Evolutionary conservation across 768 basidiomycete genomes (phyloP), one percentile per base, ranked within the genome.

Genomic region (Pleurotus pulmonarius): DNA sequence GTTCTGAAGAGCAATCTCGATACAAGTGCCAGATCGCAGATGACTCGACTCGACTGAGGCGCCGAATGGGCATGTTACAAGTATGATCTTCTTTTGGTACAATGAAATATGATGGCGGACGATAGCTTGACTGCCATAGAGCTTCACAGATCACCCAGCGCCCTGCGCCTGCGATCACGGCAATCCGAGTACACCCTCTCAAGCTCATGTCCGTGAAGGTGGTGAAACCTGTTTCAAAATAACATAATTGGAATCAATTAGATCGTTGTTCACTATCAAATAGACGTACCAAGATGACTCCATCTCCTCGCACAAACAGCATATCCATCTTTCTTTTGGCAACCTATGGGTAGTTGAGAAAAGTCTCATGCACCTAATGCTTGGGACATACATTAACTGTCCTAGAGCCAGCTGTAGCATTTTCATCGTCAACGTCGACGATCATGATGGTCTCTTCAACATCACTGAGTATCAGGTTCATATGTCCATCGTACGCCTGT

Each of bases 401-500:
- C 1, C 81, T 81, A 51, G 82, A 78, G 2, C 75, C 76, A 56
- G 80, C 79, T 6, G 78, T 71, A 9, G 74, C 83, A 43, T 80
- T 81, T 37, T 95, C 94, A n/a, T 80, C 75, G 20, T 53, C 51
- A 1, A 80, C 74, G 61, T 98, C 94, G n/a, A 98, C 93, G 60
- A 97, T 80, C 84, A 95, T 90, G 60, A 98, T 93, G 2, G 90
- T 94, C 75, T 99, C 97, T 68, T 98, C 96, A 13, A 98, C 97
- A 67, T 98, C 92, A 64, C 92, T 94, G 64, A 99, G 79, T 60
- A 99, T 97, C 64, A 99, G 80, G 71, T 99, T 98, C 97, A 98
- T 98, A 72, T 98, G 97, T n/a, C 95, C 97, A 75, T 99, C 97
- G 66, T 98, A 98, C 18, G 97, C 97, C 97, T 99, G 65, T 11